Evolutionary conservation across 306 rosid species (phyloP).

Genomic region (Fragaria ananassa): DNA sequence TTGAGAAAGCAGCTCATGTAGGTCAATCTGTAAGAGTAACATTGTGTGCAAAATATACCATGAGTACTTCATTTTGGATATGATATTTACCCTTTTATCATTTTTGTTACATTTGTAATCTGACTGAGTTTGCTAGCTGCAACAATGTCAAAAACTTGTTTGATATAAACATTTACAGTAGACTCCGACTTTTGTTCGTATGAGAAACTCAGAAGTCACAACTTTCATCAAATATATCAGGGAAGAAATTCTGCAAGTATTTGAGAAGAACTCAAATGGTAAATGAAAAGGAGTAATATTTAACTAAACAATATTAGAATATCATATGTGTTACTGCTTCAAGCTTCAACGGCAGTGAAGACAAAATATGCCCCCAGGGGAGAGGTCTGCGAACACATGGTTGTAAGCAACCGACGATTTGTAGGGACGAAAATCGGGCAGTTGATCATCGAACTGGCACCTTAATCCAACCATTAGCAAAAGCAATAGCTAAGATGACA

Average conservation of each 20-base stretch:
- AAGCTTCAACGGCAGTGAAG: not conserved
- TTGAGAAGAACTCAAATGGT: slow-evolving; percentile 20
- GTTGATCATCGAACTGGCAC: slow-evolving; percentile 66
- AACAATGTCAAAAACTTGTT: not conserved
- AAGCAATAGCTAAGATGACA: slow-evolving; percentile 95
- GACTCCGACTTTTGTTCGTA: not conserved
- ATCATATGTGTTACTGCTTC: slow-evolving; percentile 22
- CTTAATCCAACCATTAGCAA: slow-evolving; percentile 96
- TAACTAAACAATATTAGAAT: slow-evolving; percentile 14
- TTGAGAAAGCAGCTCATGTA: not conserved
- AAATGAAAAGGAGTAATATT: not conserved
- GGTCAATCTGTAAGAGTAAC: slow-evolving; percentile 3
- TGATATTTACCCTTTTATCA: not conserved
- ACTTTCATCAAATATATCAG: not conserved
- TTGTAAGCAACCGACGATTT: not conserved
- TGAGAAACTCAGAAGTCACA: slow-evolving; percentile 18
- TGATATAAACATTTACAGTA: not conserved
- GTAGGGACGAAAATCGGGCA: not conserved
- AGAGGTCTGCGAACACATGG: not conserved
- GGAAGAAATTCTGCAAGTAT: not conserved
- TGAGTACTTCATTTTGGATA: slow-evolving; percentile 8
- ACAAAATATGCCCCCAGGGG: not conserved
- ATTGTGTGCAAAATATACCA: not conserved
- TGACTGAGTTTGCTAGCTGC: not conserved
- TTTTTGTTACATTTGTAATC: not conserved